Evolutionary conservation across 495 filamentous ascomycete species (phyloP), one percentile per base, ranked within the genome.

Genomic region (Podospora fimiseda): DNA sequence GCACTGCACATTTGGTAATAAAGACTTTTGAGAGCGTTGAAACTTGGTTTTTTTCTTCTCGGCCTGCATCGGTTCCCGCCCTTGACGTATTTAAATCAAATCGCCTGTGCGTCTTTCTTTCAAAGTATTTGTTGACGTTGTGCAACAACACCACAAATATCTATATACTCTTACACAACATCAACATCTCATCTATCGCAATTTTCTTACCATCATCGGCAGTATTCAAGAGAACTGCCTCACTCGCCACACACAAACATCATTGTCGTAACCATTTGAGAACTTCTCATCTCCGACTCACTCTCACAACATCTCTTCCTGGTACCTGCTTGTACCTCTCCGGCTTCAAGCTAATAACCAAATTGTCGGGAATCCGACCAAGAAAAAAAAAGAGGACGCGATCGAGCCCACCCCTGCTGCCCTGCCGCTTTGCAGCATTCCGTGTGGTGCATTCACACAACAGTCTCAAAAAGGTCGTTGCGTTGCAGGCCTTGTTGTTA

Each of bases 51-150:
- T 22, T 50, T 45, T 41, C 45, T 50, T 45, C 48, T 50, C 47
- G 41, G 47, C 53, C 46, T 51, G 53, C 39, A 46, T 56, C 53
- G 52, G 52, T 23, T 47, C n/a, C 27, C 30, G 18, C 52, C 4
- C 38, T 41, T 50, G 23, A 50, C 46, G 46, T 55, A 55, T 44
- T 50, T 55, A 40, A 24, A 24, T 19, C 19, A 40, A 40, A 4
- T 19, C 48, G 37, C 37, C 48, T 39, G 47, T 20, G 48, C 11
- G 37, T 22, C n/a, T 30, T 23, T n/a, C 44, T 47, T 14, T 23
- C 44, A 23, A 16, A 27, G 15, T 24, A 30, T 14, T 47, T 27
- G 42, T 44, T 44, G 42, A 44, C 42, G 4, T 44, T 44, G 42
- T 44, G 42, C 42, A 44, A 27, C 44, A 30, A 2, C 15, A 9